Evolutionary conservation across 306 rosid species (phyloP), one percentile per base, ranked within the genome.

Genomic region (Vachellia pachyceras): DNA sequence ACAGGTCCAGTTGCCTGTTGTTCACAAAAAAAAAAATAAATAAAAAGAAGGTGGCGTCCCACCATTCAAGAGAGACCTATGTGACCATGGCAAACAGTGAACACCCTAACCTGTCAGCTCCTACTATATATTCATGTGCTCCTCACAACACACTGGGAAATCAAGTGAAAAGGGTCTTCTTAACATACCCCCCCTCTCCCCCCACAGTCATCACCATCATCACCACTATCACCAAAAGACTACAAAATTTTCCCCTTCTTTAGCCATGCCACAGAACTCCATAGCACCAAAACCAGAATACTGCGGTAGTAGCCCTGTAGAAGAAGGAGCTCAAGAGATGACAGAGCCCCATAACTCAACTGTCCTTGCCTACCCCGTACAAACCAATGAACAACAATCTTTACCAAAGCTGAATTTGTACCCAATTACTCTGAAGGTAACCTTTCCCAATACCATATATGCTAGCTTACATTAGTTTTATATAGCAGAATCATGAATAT

Each of bases 341-440:
- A 75, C 90, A 45, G 86, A 87, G 29, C 76, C 82, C 8, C 83
- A 81, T n/a, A 83, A 83, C 84, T 77, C n/a, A n/a, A n/a, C n/a
- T n/a, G n/a, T 84, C 77, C 82, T 82, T 70, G 69, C 91, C 73
- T 77, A 84, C 76, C 90, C 91, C 47, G 72, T 81, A 8, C 82
- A 33, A 71, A 69, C 86, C 81, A 84, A 86, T 73, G 83, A 91
- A 36, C 94, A 91, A 36, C 94, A 85, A 33, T 82, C 88, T 70
- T 67, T 89, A 64, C 88, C 87, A 65, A 94, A 88, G 79, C 90
- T 84, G 84, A 57, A 88, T 77, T 80, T 90, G 87, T 81, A 77
- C 79, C 97, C 99, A 17, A 90, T 95, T 49, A 87, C 92, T 84
- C 80, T 95, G 35, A 95, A 95, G 99, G 99, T 91, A 39, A 47